Evolutionary conservation across 2,329 filamentous ascomycete species (phyloP).

Genomic region (Pestalotiopsis sp.): DNA sequence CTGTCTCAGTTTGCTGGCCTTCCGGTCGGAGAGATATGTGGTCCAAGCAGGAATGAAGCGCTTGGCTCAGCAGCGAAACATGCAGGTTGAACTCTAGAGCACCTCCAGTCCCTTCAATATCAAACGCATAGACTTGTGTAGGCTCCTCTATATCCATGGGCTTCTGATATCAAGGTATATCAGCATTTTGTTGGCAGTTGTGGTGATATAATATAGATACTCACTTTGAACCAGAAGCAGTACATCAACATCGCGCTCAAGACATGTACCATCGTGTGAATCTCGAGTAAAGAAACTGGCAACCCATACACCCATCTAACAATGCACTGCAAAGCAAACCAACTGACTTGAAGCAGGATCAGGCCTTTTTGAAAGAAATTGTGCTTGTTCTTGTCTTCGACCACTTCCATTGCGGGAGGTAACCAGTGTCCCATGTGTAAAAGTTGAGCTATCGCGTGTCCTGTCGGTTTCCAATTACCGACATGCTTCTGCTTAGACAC

Average conservation of each 20-base stretch:
- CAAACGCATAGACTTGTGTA: too few relatives aligned
- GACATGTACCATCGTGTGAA: background rate
- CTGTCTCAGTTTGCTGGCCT: too few relatives aligned
- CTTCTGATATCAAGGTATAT: too few relatives aligned
- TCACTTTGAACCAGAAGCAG: background rate
- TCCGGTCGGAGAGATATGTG: background rate
- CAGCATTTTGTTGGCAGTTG: too few relatives aligned
- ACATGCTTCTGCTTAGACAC: too few relatives aligned
- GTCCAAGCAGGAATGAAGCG: fast-evolving
- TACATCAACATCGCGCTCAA: background rate
- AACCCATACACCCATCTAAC: background rate
- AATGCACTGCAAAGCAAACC: background rate
- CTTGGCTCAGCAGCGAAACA: background rate
- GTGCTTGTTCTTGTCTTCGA: background rate
- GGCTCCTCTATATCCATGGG: too few relatives aligned
- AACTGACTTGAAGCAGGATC: background rate
- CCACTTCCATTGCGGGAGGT: background rate
- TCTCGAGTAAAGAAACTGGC: background rate
- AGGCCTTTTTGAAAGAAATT: background rate
- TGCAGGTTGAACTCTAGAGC: background rate
- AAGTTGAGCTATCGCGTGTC: too few relatives aligned
- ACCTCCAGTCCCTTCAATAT: background rate
- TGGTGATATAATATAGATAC: too few relatives aligned
- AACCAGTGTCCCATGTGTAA: background rate
- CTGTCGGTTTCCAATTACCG: too few relatives aligned